Evolutionary conservation across 2,329 filamentous ascomycete species (phyloP), one percentile per base, ranked within the genome.

Genomic region (Neofusicoccum cordaticola): DNA sequence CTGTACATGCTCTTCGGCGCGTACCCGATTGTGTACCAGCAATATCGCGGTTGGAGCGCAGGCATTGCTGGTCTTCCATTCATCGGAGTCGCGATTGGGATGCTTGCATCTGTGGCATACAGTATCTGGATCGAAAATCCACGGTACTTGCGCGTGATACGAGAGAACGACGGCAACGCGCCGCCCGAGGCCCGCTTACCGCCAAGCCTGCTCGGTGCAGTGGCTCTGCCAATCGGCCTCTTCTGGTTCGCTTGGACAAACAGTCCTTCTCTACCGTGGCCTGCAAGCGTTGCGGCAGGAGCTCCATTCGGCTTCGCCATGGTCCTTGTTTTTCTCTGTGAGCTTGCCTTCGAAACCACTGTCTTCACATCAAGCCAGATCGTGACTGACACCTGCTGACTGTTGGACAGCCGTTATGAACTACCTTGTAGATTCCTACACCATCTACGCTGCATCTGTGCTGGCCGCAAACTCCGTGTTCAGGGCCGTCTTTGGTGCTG

Each of bases 191-290:
- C 87, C 0, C 84, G 93, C 0, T 82, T 97, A 1, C 96, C 95
- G 77, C 94, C 94, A 72, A 85, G 90, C 8, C 96, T 93, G 75
- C 75, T 95, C 41, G 88, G 91, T 50, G 88, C 88, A 19, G 83
- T 86, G 0, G 80, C 96, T 0, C 84, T 97, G 31, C 93, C 93
- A 0, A 83, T 88, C 2, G 93, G 93, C 0, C 81, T 96, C 3
- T 92, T 93, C 76, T 87, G 90, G 82, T 93, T 93, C 69, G 90
- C 90, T 9, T 92, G 90, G 84, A 88, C 89, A 0, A 85, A 86
- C 0, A 85, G 82, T 65, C 2, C 84, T 85, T 0, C 82, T 85
- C 6, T 85, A 0, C 84, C 85, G 50, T 88, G 85, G 84, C 80
- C 86, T 13, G 82, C 80, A 0, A 79, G 77, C 19, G 82, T 86